These are phyloP conservation scores for Periconia macrospinosa DNA, from an alignment of 2,329 filamentous ascomycete species.

Conservation along the genomic window DNA sequence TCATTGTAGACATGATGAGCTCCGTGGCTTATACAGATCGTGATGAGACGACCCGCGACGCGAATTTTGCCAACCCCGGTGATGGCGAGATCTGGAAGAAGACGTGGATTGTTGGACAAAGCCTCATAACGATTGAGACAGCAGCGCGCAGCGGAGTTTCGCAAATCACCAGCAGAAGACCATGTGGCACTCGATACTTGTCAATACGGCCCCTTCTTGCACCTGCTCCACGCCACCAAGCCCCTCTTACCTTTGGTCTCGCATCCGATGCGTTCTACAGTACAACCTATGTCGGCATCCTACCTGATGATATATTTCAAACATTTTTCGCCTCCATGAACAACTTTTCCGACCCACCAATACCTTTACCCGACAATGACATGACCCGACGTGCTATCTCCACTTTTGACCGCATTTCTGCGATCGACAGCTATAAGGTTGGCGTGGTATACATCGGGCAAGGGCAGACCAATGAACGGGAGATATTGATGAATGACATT, in stretches of 20 bases:
- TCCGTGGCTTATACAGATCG: constrained; percentile 82
- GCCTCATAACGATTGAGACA: constrained; percentile 74
- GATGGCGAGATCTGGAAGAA: constrained; percentile 69
- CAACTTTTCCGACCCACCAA: constrained; percentile 58
- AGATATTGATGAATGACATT: constrained; percentile 83
- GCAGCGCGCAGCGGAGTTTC: constrained; percentile 68
- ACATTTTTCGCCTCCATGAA: constrained; percentile 64
- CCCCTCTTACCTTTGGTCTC: constrained; percentile 43
- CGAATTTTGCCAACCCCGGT: constrained; percentile 64
- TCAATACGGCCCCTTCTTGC: constrained; percentile 41
- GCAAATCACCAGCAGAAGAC: constrained; percentile 70
- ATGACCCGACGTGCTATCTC: constrained; percentile 73
- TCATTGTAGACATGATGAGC: constrained; percentile 94
- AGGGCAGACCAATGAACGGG: constrained; percentile 77
- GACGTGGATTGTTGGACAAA: constrained; percentile 73
- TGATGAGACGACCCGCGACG: constrained; percentile 71
- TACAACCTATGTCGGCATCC: constrained; percentile 60
- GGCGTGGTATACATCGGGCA: constrained; percentile 93
- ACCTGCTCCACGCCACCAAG: constrained; percentile 44
- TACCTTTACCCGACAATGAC: constrained; percentile 74
- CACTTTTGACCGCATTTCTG: constrained; percentile 82
- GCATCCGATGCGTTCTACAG: constrained; percentile 47
- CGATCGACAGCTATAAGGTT: constrained; percentile 92
- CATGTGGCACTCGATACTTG: constrained; percentile 51
- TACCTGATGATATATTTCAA: constrained; percentile 75